Conservation (phyloP, 78 protist genomes). For the Thecamonas trahens region DNA sequence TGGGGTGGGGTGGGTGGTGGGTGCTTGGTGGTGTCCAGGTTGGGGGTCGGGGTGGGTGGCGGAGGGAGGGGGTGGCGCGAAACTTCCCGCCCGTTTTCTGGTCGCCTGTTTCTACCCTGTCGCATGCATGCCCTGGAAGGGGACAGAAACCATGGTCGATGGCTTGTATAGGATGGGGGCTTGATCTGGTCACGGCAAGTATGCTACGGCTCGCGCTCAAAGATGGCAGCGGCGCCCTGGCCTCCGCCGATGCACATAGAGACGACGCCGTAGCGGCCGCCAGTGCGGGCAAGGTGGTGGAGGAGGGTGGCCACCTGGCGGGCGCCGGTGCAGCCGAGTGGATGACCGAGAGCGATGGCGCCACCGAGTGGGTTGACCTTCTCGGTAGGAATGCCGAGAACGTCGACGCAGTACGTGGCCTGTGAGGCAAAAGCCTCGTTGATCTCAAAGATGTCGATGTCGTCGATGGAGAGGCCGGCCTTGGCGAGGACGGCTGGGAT, state of each 20-base stretch:
- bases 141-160: no score
- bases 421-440: slow-evolving; percentile 93
- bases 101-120: no score
- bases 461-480: slow-evolving; percentile 68
- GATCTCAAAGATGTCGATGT: slow-evolving; percentile 86
- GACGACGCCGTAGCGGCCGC: slow-evolving; percentile 9
- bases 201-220: background rate
- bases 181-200: no score
- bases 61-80: no score
- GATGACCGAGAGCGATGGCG: slow-evolving; percentile 96
- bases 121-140: no score
- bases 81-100: no score
- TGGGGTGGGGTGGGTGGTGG: no score
- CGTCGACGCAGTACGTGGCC: slow-evolving; percentile 37
- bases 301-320: slow-evolving; percentile 30
- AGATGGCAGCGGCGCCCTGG: background rate
- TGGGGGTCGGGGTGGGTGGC: no score
- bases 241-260: slow-evolving; percentile 19
- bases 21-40: no score
- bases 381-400: slow-evolving; percentile 41
- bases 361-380: slow-evolving; percentile 94
- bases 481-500: slow-evolving; percentile 63
- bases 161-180: no score
- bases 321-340: slow-evolving; percentile 91
- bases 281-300: slow-evolving; percentile 19